phyloP scores from a whole-genome alignment of 1,284 basidiomycete species.

The Rhodotorula sp. region DNA sequence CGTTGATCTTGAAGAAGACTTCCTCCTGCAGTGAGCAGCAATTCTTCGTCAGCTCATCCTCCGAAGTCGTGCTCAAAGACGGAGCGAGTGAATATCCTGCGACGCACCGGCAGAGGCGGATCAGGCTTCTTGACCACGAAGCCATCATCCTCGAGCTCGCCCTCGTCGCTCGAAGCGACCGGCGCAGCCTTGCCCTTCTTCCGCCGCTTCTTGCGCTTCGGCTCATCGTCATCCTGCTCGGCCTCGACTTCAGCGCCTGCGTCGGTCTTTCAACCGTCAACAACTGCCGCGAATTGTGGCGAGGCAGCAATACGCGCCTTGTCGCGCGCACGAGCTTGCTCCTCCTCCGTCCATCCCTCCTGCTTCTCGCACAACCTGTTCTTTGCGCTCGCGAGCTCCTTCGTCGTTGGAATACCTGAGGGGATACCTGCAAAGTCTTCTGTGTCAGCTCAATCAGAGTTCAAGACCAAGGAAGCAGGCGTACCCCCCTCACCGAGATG shows the following conservation, averaged over 20 bases:
- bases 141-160: not conserved
- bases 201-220: constrained; percentile 24
- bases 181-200: constrained; percentile 5
- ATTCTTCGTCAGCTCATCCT: not conserved
- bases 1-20: constrained; percentile 79
- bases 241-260: constrained; percentile 7
- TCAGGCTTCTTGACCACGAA: constrained; percentile 6
- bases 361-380: constrained; percentile 24
- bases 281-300: not conserved
- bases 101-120: constrained; percentile 31
- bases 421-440: not conserved
- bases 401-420: constrained; percentile 32
- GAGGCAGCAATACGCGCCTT: constrained; percentile 9
- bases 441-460: not conserved
- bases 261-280: not conserved
- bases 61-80: no score
- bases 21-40: constrained; percentile 57
- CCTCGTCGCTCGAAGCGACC: constrained; percentile 10
- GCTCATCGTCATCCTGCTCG: constrained; percentile 15
- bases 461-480: not conserved
- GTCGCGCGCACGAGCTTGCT: constrained; percentile 25
- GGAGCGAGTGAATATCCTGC: no score
- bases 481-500: constrained; percentile 8
- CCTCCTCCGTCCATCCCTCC: constrained; percentile 24
- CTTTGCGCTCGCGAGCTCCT: constrained; percentile 33